Conservation (phyloP, 2,329 filamentous ascomycete species). For the Niveomyces coronatus region DNA sequence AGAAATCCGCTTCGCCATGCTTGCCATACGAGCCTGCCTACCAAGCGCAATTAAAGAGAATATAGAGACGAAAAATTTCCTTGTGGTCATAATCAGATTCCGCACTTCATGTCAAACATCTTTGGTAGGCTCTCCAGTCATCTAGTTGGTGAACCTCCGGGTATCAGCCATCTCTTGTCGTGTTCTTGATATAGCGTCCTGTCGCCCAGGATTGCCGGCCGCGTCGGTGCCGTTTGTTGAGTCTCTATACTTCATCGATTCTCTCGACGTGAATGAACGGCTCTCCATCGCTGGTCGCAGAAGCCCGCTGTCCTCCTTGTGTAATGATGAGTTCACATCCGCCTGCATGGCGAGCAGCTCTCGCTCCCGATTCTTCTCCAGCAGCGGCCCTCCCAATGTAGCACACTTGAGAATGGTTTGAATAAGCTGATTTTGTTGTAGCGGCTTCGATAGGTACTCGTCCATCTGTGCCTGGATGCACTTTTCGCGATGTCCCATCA, state of each 20-base stretch:
- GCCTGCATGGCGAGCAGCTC: constrained; percentile 43
- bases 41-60: constrained; percentile 9
- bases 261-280: constrained; percentile 60
- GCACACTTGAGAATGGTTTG: constrained; percentile 96
- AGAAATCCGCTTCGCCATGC: constrained; percentile 9
- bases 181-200: constrained; percentile 41
- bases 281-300: constrained; percentile 36
- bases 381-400: constrained; percentile 73
- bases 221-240: constrained; percentile 54
- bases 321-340: constrained; percentile 35
- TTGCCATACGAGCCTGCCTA: too few relatives aligned
- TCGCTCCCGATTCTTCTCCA: constrained; percentile 63
- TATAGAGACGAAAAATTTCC: constrained; percentile 6
- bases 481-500: constrained; percentile 96
- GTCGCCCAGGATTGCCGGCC: constrained; percentile 15
- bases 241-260: constrained; percentile 42
- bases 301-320: constrained; percentile 27
- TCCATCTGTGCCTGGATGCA: constrained; percentile 99
- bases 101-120: constrained; percentile 8
- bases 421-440: constrained; percentile 95
- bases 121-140: constrained; percentile 4
- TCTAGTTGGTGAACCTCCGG: constrained; percentile 8
- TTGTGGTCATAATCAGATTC: constrained; percentile 7
- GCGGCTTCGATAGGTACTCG: constrained; percentile 91
- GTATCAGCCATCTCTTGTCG: constrained; percentile 13